These are phyloP conservation scores for Tetrahymena elliotti DNA, from an alignment of 73 alveolate species.

Conservation along the genomic window DNA sequence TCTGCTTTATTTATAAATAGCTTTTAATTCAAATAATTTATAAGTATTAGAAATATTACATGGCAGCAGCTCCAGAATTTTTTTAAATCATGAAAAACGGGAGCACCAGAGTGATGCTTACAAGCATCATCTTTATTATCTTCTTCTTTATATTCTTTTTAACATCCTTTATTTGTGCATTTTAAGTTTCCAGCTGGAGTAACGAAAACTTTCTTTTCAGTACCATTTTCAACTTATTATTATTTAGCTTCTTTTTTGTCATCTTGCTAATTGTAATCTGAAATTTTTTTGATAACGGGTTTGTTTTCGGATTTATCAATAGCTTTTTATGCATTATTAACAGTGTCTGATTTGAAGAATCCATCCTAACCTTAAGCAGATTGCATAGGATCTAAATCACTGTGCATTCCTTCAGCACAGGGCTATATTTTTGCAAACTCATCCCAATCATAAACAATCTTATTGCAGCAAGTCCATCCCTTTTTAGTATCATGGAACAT, in stretches of 20 bases:
- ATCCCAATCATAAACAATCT: slow-evolving; percentile 99
- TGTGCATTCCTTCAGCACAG: slow-evolving; percentile 92
- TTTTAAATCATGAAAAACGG: slow-evolving; percentile 92
- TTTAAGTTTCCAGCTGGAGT: slow-evolving; percentile 43
- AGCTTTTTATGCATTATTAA: slow-evolving; percentile 28
- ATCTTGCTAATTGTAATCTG: slow-evolving; percentile 30
- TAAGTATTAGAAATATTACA: slow-evolving; percentile 38
- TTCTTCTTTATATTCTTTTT: slow-evolving; percentile 66
- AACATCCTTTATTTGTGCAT: slow-evolving; percentile 88
- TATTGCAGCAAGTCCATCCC: slow-evolving; percentile 96
- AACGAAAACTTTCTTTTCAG: slow-evolving; percentile 12
- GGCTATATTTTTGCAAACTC: slow-evolving; percentile 92
- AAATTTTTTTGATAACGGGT: slow-evolving; percentile 12
- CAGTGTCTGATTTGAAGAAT: slow-evolving; percentile 28
- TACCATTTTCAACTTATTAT: not conserved
- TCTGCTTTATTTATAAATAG: not conserved
- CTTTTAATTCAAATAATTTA: slow-evolving; percentile 2
- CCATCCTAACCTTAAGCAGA: not conserved
- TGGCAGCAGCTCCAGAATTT: slow-evolving; percentile 97
- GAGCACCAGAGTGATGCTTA: slow-evolving; percentile 86
- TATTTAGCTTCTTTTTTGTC: slow-evolving; percentile 1
- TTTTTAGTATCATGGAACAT: slow-evolving; percentile 94
- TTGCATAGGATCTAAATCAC: not conserved
- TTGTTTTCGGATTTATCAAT: not conserved
- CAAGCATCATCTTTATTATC: slow-evolving; percentile 80